phyloP scores from a whole-genome alignment of 441 rosid genomes.

The Melastoma candidum region DNA sequence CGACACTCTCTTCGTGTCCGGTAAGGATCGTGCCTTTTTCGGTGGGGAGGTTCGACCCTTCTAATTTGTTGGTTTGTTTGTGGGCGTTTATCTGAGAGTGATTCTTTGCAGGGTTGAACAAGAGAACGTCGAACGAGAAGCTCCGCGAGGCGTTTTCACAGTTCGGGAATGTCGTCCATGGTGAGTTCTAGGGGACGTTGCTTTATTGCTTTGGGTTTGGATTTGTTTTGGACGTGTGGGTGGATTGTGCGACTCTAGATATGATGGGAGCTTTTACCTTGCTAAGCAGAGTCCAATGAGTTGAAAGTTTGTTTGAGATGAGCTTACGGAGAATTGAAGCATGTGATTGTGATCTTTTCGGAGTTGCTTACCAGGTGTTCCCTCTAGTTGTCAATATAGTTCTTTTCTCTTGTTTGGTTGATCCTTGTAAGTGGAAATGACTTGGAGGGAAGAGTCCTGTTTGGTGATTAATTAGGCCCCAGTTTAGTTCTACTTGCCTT shows the following conservation, averaged over 20 bases:
- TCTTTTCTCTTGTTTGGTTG: no score
- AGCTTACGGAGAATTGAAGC: no score
- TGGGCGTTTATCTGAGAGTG: not conserved
- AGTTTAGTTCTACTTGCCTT: no score
- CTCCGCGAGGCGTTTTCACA: not conserved
- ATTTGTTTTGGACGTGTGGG: not conserved
- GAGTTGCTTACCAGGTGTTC: no score
- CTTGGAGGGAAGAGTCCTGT: no score
- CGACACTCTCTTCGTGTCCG: slow-evolving; percentile 17
- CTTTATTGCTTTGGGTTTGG: not conserved
- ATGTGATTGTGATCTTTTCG: no score
- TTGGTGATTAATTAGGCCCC: no score
- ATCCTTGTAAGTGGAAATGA: no score
- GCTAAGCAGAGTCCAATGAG: no score
- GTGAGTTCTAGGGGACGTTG: not conserved
- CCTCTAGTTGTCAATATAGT: no score
- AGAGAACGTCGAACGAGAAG: slow-evolving; percentile 5
- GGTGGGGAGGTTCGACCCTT: not conserved
- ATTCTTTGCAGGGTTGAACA: slow-evolving; percentile 1
- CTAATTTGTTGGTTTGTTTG: not conserved
- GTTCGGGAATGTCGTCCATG: slow-evolving; percentile 2
- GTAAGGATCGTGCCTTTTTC: not conserved
- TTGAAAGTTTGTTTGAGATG: no score
- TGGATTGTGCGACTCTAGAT: not conserved
- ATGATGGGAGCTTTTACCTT: no score